Evolutionary conservation across 495 filamentous ascomycete genomes (phyloP), one percentile per base, ranked within the genome.

Genomic region (Peziza echinospora): DNA sequence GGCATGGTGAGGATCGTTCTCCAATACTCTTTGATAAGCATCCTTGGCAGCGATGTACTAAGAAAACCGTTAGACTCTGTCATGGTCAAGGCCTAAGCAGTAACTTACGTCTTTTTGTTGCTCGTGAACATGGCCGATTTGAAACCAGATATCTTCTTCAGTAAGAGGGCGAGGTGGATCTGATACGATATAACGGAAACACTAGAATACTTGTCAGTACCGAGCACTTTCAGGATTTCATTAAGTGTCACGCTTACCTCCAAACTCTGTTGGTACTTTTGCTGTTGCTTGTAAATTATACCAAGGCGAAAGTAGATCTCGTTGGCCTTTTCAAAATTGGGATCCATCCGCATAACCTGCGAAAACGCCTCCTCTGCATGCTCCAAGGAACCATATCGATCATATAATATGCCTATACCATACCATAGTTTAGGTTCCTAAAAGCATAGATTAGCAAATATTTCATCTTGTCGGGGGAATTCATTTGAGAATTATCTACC

Each of bases 61-160:
- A 45, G 43, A 47, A 47, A 48, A 48, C 37, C 57, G 61, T 60
- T 24, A 56, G 45, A 30, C 7, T 21, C n/a, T n/a, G n/a, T n/a
- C n/a, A n/a, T n/a, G n/a, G n/a, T n/a, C 21, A 44, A n/a, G 16
- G 26, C 5, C 45, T 17, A 25, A 47, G 66, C 26, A 64, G 49
- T 43, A 50, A 73, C 89, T 64, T 68, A 94, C 89, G 54, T 97
- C 89, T 69, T 96, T 96, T 61, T 94, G 87, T 55, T 96, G 91
- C 54, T 99, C 89, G 60, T 99, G 84, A 42, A 99, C 89, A 62
- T 99, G 89, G 21, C 89, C 89, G 53, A 99, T 96, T 62, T 99
- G 89, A 65, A 99, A 99, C 87, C 87, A 96, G 49, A 99, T 99
- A 57, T 99, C 89, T 60, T 94, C 89, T 59, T 96, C 86, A 1